Evolutionary conservation across 2,329 filamentous ascomycete species (phyloP).

Genomic region (Sporothrix pallida): DNA sequence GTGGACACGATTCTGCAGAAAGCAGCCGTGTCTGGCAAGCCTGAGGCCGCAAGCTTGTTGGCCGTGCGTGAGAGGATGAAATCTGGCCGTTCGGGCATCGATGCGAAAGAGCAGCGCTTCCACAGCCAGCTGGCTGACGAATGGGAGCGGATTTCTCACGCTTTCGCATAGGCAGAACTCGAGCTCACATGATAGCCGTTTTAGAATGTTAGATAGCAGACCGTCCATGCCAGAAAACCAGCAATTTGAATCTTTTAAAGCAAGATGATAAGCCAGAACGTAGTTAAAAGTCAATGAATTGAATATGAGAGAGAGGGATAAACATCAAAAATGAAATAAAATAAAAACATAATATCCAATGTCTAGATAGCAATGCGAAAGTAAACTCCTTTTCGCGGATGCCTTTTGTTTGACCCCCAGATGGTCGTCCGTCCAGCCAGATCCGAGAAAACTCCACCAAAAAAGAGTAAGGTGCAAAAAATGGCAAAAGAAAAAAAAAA

Average conservation of each 20-base stretch:
- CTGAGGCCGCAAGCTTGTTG: conserved; percentile 37
- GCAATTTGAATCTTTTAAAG: not conserved
- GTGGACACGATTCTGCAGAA: conserved; percentile 33
- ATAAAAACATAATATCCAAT: not conserved
- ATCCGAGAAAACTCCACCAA: not conserved
- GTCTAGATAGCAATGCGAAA: not conserved
- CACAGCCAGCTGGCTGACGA: conserved; percentile 41
- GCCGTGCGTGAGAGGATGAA: conserved; percentile 33
- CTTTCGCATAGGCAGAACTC: too few relatives aligned
- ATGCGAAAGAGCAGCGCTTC: conserved; percentile 25
- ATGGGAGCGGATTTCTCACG: conserved; percentile 38
- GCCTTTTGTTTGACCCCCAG: not conserved
- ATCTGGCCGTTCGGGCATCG: conserved; percentile 27
- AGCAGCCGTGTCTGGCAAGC: conserved; percentile 44
- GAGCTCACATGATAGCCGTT: too few relatives aligned
- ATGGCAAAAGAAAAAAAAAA: not conserved
- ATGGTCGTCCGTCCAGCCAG: not conserved
- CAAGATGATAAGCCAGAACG: not conserved
- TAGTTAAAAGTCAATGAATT: not conserved
- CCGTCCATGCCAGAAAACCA: not conserved
- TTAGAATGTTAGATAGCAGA: not conserved
- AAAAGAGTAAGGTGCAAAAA: not conserved
- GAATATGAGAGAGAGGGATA: not conserved
- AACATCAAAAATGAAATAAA: not conserved
- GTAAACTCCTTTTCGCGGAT: conserved; percentile 7